Evolutionary conservation across 106 monocot species (phyloP), one percentile per base, ranked within the genome.

Genomic region (Acorus calamus): DNA sequence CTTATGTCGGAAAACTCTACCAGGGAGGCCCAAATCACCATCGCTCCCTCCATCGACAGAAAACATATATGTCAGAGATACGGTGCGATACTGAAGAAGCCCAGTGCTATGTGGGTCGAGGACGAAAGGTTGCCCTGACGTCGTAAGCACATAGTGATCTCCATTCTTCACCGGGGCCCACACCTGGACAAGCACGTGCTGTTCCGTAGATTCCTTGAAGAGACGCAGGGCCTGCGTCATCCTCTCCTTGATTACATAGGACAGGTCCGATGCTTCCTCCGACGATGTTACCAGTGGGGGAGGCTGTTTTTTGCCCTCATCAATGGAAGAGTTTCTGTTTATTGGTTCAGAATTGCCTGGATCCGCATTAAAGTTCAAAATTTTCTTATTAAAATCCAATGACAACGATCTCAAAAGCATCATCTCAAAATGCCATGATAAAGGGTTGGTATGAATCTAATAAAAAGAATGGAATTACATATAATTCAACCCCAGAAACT

Each of bases 91-190:
- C 44, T 79, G 85, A 12, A 81, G 76, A 2, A 93, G 79, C 3
- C 73, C 77, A 14, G 61, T 51, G 58, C 69, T 67, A 7, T 81
- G 68, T 10, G 76, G 77, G 62, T 86, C 79, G 42, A 93, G 79
- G 42, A 86, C 71, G 61, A 89, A 93, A 2, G 93, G 93, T 48
- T 93, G 93, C 42, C 78, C 89, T 8, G 81, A 93, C 28, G 93
- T 93, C 5, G 86, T 89, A 7, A 93, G 89, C 52, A 93, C 79
- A 47, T 51, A 73, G 4, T 68, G 65, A 56, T 68, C 64, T 47
- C 81, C 79, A 54, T 62, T 79, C 62, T 71, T 81, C 42, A 89
- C 81, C 14, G 93, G 93, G 8, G 80, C 93, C 93, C 93, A 93
- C n/a, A 93, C 81, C 66, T 93, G 93, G 63, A 86, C 86, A 4